Base-by-base conservation (phyloP, 2,329 filamentous ascomycete genomes). In the Dactylonectria macrodidyma region DNA sequence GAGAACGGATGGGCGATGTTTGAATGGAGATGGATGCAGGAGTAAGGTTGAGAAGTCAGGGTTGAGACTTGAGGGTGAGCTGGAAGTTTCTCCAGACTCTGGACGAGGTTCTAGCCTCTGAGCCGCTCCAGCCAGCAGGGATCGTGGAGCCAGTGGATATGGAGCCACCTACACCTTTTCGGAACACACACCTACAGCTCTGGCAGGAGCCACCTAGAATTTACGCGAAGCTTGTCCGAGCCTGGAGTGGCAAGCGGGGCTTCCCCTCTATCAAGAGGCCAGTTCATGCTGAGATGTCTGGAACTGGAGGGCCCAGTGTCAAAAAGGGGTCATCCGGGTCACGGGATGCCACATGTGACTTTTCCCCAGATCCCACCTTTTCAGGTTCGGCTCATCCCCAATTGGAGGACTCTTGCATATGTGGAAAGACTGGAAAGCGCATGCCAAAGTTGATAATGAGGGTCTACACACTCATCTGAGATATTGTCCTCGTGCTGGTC, bases 81-180 rank as follows among this genome's bases (percentile, higher is more conserved):
- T 82, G 80, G 81, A 82, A 82, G 80, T 78, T 82, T 80, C 76
- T 78, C 78, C 72, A 78, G 76, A 69, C 62, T 75, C 77, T 76
- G 75, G 74, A 78, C 72, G 74, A 69, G 69, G 66, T 70, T 73
- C 69, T 69, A 71, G 55, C 36, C 57, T 51, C 33, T 56, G 19
- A 34, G 50, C 67, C 69, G 71, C 68, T 69, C 72, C 65, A 71
- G 67, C 63, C 65, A 69, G 69, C 72, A 74, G 68, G 72, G 76
- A 64, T 65, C 30, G 36, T 52, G 64, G 65, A 60, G 58, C 64
- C 58, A 65, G 51, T 65, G 38, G 33, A 55, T 59, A 47, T 50
- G 41, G 57, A 59, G 56, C 62, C 50, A 22, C 50, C 41, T 51
- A 56, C 50, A 41, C 14, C 44, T 36, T 16, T 59, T 19, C 19